Base-by-base conservation (phyloP, 495 filamentous ascomycete genomes). In the Mycothermus thermophilus region DNA sequence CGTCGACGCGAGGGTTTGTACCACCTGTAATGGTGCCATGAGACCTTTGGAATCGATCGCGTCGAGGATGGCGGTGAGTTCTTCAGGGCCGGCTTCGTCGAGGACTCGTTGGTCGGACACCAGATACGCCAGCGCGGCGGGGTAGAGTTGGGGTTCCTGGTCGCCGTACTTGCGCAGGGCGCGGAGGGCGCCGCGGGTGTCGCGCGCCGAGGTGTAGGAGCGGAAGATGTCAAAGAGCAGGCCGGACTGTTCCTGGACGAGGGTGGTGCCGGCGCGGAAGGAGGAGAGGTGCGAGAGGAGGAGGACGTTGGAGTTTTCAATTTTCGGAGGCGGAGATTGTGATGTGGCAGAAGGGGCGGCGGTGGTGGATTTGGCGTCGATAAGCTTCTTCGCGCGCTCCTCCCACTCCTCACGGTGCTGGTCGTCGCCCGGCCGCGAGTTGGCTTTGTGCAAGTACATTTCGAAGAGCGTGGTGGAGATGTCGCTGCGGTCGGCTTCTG, bases 381-480 rank as follows among this genome's bases (percentile, higher is more conserved):
- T 64, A 75, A 86, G 50, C 78, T 85, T 37, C 58, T 88, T 93
- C 1, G 90, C 90, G 51, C 93, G 95, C 11, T 59, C 65, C 47
- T 95, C 84, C 90, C 90, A 97, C 38, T 78, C 68, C 38, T 79
- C 69, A 43, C 74, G 77, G 40, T 87, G 77, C 29, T 44, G 42
- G 17, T 57, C 50, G 30, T 56, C 54, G 26, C 77, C 74, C 43
- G 74, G 79, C 46, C 76, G 77, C n/a, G 73, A 66, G 44, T 72
- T 80, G 26, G 86, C 80, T 36, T 82, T 83, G 46, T 94, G 81
- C 14, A 97, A 66, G 53, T 95, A 97, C 76, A 96, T 94, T 51
- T 97, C 90, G 52, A 97, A 96, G 19, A 97, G 58, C 0, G 90
- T 94, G 1, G 90, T 96, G 55, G 88, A 88, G 26, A 97, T 73